These are phyloP conservation scores for Verticillium tricorpus DNA, from an alignment of 2,329 filamentous ascomycete genomes.

Conservation along the genomic window DNA sequence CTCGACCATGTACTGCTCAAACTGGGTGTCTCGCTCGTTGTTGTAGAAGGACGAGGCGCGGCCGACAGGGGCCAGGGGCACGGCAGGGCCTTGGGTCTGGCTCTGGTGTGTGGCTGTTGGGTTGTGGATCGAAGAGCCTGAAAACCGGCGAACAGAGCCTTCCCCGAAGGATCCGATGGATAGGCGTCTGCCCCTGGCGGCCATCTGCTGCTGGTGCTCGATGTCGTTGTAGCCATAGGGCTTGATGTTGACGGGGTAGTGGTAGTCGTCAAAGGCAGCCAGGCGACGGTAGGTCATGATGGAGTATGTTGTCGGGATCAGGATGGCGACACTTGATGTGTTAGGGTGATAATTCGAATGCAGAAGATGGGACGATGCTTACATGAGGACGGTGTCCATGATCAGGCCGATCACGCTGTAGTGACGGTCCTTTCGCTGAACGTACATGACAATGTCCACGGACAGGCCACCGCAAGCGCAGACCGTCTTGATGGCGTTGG, in stretches of 20 bases:
- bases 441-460: slow-evolving; percentile 48
- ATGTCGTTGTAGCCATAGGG: slow-evolving; percentile 36
- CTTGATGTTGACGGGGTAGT: slow-evolving; percentile 44
- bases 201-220: slow-evolving; percentile 19
- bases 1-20: slow-evolving; percentile 22
- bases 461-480: slow-evolving; percentile 42
- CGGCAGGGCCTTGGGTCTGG: slow-evolving; percentile 2
- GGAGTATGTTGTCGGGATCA: slow-evolving; percentile 42
- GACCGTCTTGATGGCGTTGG: slow-evolving; percentile 44
- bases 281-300: slow-evolving; percentile 42
- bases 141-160: slow-evolving; percentile 12
- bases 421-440: slow-evolving; percentile 35
- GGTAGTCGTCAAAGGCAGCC: slow-evolving; percentile 44
- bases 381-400: slow-evolving; percentile 46
- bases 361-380: slow-evolving; percentile 16
- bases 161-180: slow-evolving; percentile 10
- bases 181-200: slow-evolving; percentile 8
- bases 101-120: not conserved
- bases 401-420: slow-evolving; percentile 46
- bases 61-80: not conserved
- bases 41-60: slow-evolving; percentile 14
- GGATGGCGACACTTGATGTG: slow-evolving; percentile 31
- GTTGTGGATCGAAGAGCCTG: slow-evolving; percentile 9
- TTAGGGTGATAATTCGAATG: not conserved
- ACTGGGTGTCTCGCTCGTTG: slow-evolving; percentile 22